Base-by-base conservation (phyloP, 2,329 filamentous ascomycete species). In the Calonectria fujianensis region DNA sequence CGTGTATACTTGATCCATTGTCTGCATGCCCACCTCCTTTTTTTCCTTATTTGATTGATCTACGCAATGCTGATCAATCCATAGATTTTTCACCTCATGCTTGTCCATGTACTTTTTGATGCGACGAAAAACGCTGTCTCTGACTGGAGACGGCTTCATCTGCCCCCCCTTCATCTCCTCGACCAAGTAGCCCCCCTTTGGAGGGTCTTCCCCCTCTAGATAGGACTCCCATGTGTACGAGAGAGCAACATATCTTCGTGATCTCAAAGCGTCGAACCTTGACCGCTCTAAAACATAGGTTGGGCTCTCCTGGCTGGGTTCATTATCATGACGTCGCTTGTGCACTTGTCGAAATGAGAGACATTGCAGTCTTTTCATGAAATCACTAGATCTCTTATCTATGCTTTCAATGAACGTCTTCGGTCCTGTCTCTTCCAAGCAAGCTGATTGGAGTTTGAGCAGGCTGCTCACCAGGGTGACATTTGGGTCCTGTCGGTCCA, bases 21-120 rank as follows among this genome's bases (percentile, higher is more conserved):
- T 51, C 31, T 67, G 64, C 41, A 67, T 51, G 13, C 64, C 64
- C 16, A 51, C 14, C 16, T 51, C 41, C 16, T 67, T 67, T n/a
- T 50, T 37, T 3, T 35, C 64, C 2, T 32, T 37, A 2, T 51
- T n/a, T 6, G 27, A 48, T 29, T 67, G 64, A 14, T 67, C 45
- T 9, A 67, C 48, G 13, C 64, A 67, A 51, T 67, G 64, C 9
- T 51, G 31, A 35, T 67, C 64, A 29, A 67, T 67, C 64, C 64
- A 67, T 35, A 67, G 45, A 18, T 61, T 39, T 18, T 50, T 41
- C 8, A 70, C 52, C 0, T 0, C 24, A n/a, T 32, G 16, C 14
- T 70, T 48, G 8, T 63, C 37, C 68, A 70, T 70, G 54, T 51
- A 70, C n/a, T 61, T 61, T 29, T 35, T 61, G 32, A 70, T 70